A percentile compares a stretch with the other conserved stretches of the same genome.
These are phyloP conservation scores for Helminthosporium solani DNA, from an alignment of 2,329 filamentous ascomycete species.

Conservation along the genomic window DNA sequence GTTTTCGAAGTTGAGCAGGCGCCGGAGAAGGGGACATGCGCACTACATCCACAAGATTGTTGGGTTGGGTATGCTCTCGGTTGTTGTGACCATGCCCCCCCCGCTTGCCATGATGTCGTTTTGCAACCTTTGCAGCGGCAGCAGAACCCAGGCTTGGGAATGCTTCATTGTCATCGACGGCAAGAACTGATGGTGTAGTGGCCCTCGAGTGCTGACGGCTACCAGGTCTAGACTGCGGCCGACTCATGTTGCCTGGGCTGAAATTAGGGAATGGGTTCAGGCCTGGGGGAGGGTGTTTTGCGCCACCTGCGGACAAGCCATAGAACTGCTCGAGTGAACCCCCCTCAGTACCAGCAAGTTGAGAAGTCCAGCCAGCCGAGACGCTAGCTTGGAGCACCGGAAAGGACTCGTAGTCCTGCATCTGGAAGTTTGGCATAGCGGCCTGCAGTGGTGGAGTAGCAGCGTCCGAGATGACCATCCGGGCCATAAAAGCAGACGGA, in stretches of 20 bases:
- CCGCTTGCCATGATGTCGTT: slow-evolving; percentile 92
- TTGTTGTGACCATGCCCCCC: slow-evolving; percentile 70
- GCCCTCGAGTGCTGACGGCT: slow-evolving; percentile 75
- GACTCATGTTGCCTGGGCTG: slow-evolving; percentile 58
- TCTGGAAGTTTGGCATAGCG: slow-evolving; percentile 68
- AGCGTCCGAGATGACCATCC: slow-evolving; percentile 71
- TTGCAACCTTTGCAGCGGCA: slow-evolving; percentile 69
- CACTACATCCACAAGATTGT: slow-evolving; percentile 88
- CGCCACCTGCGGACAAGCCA: slow-evolving; percentile 32
- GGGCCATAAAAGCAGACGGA: slow-evolving; percentile 80
- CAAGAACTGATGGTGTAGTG: slow-evolving; percentile 65
- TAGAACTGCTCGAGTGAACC: slow-evolving; percentile 47
- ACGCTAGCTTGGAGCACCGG: slow-evolving; percentile 64
- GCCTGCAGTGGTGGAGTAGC: slow-evolving; percentile 64
- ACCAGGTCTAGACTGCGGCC: slow-evolving; percentile 76
- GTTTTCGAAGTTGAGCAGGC: slow-evolving; percentile 60
- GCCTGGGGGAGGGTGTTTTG: slow-evolving; percentile 65
- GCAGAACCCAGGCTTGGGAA: slow-evolving; percentile 86
- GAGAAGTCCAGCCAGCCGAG: slow-evolving; percentile 44
- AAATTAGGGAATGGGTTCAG: slow-evolving; percentile 63
- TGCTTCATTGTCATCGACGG: slow-evolving; percentile 90
- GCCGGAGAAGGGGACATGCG: slow-evolving; percentile 90
- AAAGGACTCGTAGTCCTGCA: slow-evolving; percentile 83
- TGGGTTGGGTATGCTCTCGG: slow-evolving; percentile 55
- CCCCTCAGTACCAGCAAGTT: slow-evolving; percentile 45